Percentiles rank a stretch among this genome's conserved stretches.
Conservation (phyloP, 805 yeast species). For the Starmerella bacillaris region DNA sequence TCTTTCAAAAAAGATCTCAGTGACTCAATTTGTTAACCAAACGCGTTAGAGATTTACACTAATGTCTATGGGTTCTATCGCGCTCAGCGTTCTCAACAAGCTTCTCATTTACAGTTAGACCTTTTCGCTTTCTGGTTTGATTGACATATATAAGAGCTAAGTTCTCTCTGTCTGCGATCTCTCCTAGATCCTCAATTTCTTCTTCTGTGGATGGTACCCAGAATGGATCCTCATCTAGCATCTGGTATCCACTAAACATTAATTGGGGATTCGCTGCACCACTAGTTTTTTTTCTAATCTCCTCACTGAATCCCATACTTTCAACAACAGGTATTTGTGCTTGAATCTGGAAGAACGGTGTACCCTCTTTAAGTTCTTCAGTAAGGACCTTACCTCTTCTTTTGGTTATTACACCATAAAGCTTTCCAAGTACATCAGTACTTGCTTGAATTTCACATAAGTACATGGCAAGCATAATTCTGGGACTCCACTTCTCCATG, state of each 20-base stretch:
- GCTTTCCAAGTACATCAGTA: constrained; percentile 86
- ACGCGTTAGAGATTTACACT: background rate
- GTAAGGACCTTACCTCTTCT: constrained; percentile 69
- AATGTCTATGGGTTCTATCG: constrained; percentile 27
- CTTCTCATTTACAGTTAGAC: constrained; percentile 75
- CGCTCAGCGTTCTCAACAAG: constrained; percentile 84
- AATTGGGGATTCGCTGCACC: constrained; percentile 97
- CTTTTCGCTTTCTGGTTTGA: constrained; percentile 64
- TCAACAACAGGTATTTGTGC: constrained; percentile 85
- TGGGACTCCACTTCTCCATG: constrained; percentile 67
- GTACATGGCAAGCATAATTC: constrained; percentile 83
- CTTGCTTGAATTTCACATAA: constrained; percentile 89
- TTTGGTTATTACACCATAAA: constrained; percentile 80
- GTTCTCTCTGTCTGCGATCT: constrained; percentile 78
- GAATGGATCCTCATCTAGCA: constrained; percentile 82
- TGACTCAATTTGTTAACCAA: no score
- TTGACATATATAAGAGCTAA: constrained; percentile 79
- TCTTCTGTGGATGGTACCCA: constrained; percentile 99
- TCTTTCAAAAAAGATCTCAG: no score
- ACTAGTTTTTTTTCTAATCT: constrained; percentile 76
- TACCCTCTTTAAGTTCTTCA: constrained; percentile 96
- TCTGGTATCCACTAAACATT: constrained; percentile 73
- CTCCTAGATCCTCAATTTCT: constrained; percentile 86
- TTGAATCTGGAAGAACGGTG: constrained; percentile 77
- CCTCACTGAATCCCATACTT: constrained; percentile 93